Evolutionary conservation across 2,329 filamentous ascomycete species (phyloP).

Genomic region (Pseudodiploospora longispora): DNA sequence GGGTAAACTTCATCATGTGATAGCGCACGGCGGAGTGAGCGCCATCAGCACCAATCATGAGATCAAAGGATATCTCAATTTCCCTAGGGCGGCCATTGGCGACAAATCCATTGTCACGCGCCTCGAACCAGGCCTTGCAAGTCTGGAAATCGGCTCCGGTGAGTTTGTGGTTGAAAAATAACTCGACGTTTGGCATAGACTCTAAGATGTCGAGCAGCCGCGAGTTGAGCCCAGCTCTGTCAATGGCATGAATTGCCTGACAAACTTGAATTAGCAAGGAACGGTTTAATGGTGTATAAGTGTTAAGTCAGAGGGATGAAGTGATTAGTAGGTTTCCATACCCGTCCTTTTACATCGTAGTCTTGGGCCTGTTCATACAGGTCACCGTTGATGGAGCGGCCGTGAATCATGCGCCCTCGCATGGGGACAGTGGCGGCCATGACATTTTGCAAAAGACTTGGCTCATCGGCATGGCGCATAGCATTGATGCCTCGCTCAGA

Average conservation of each 20-base stretch:
- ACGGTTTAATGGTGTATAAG: not conserved
- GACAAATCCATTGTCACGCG: constrained; percentile 27
- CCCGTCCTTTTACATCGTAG: constrained; percentile 83
- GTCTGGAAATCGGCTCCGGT: constrained; percentile 77
- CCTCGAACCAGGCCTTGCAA: constrained; percentile 83
- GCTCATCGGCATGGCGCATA: constrained; percentile 60
- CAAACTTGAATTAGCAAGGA: not conserved
- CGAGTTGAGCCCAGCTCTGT: constrained; percentile 76
- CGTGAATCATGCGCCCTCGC: constrained; percentile 94
- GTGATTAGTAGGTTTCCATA: constrained; percentile 31
- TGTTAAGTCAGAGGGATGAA: not conserved
- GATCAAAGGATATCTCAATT: constrained; percentile 79
- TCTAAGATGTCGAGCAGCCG: constrained; percentile 77
- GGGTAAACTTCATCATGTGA: constrained; percentile 90
- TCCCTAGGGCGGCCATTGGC: constrained; percentile 49
- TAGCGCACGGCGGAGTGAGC: constrained; percentile 87
- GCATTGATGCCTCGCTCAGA: constrained; percentile 92
- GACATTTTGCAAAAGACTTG: constrained; percentile 63
- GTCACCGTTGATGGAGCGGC: constrained; percentile 52
- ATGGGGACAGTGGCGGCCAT: constrained; percentile 80
- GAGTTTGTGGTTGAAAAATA: constrained; percentile 91
- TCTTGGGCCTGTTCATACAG: constrained; percentile 76
- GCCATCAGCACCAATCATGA: constrained; percentile 90
- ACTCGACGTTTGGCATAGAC: constrained; percentile 75
- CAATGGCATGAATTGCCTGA: constrained; percentile 76